Conservation (phyloP, 371 early-diverging fungal species). For the Saksenaea oblongispora region DNA sequence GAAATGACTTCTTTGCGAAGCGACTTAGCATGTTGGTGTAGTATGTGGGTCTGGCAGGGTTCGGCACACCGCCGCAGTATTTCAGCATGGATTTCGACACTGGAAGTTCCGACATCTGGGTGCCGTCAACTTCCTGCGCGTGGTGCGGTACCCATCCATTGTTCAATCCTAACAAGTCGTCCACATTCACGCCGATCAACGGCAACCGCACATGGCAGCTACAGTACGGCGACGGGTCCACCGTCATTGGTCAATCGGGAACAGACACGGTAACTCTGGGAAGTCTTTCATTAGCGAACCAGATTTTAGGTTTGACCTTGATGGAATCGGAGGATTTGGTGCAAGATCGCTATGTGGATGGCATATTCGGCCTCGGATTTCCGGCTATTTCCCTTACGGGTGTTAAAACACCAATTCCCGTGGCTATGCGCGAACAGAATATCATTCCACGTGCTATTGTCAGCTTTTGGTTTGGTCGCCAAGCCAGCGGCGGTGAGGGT, state of each 20-base stretch:
- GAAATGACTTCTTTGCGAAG: background rate
- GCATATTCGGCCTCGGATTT: conserved; percentile 59
- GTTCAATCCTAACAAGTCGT: conserved; percentile 26
- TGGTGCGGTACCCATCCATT: conserved; percentile 28
- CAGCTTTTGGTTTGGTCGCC: conserved; percentile 36
- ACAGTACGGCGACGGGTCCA: conserved; percentile 56
- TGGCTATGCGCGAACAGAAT: conserved; percentile 24
- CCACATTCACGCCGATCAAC: conserved; percentile 7
- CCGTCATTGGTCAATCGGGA: conserved; percentile 42
- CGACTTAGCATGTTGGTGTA: conserved; percentile 9
- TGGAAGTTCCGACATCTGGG: conserved; percentile 59
- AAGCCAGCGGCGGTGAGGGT: conserved; percentile 35
- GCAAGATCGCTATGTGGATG: conserved; percentile 47
- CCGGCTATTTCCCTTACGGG: conserved; percentile 41
- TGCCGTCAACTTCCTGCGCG: conserved; percentile 37
- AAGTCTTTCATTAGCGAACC: conserved; percentile 15
- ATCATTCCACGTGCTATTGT: conserved; percentile 28
- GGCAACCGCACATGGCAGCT: conserved; percentile 34
- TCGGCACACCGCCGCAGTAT: conserved; percentile 57
- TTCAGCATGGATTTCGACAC: conserved; percentile 60
- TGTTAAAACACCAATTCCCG: conserved; percentile 22
- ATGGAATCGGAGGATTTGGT: conserved; percentile 30
- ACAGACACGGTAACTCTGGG: conserved; percentile 47
- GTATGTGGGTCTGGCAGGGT: conserved; percentile 54
- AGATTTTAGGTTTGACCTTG: conserved; percentile 37